Conservation (phyloP, 2,329 filamentous ascomycete species). For the Cladosporium halotolerans region DNA sequence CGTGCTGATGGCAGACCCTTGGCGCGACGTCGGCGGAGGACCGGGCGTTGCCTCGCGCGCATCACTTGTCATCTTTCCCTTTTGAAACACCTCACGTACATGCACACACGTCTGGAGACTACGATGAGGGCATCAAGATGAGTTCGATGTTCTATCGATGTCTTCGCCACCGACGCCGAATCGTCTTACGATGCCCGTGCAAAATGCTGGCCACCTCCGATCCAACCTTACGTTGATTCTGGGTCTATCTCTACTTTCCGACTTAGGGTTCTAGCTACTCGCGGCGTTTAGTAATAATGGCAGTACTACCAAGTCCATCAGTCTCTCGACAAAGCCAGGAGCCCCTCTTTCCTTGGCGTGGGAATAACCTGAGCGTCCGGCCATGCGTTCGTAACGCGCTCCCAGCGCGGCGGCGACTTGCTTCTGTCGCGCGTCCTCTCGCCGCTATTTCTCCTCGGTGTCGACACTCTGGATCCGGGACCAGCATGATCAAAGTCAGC, state of each 20-base stretch:
- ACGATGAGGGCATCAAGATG: no score
- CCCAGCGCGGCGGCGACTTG: not conserved
- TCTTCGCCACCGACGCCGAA: no score
- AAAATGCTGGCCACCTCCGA: not conserved
- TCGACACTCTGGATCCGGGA: not conserved
- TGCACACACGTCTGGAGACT: no score
- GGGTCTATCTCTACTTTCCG: not conserved
- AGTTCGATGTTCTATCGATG: no score
- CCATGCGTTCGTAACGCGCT: not conserved
- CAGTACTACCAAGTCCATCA: not conserved
- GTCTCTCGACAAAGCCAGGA: not conserved
- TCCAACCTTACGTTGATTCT: not conserved
- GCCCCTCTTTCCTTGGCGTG: not conserved
- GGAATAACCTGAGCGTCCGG: not conserved
- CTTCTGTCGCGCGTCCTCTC: not conserved
- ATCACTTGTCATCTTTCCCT: no score
- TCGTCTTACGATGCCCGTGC: no score
- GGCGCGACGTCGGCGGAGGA: not conserved
- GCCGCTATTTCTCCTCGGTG: not conserved
- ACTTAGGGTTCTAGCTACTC: not conserved
- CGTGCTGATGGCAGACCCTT: not conserved
- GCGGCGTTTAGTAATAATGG: not conserved
- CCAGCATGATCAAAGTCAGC: slow-evolving; percentile 4
- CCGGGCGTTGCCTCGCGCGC: not conserved
- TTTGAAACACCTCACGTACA: no score